Evolutionary conservation across 768 basidiomycete species (phyloP).

Genomic region (Sporobolomyces roseus): DNA sequence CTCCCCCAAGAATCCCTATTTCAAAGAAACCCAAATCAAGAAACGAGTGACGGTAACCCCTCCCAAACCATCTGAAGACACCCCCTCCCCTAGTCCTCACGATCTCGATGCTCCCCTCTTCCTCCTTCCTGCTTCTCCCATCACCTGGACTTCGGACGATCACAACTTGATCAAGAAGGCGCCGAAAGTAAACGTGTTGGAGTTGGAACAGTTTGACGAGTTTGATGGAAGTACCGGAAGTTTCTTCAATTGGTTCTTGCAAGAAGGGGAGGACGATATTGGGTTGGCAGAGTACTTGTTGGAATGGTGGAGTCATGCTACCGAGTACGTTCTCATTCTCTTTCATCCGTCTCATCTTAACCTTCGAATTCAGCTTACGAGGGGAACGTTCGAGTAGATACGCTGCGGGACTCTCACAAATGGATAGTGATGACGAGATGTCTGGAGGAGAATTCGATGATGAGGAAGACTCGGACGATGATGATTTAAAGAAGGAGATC

Average conservation of each 20-base stretch:
- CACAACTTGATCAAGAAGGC: conserved; percentile 39
- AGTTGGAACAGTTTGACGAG: conserved; percentile 33
- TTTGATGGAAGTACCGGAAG: conserved; percentile 24
- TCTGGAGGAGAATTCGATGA: conserved; percentile 34
- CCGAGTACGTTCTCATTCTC: conserved; percentile 28
- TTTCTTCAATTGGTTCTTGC: conserved; percentile 34
- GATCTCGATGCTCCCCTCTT: background rate
- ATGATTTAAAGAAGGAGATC: conserved; percentile 38
- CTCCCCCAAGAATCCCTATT: conserved; percentile 39
- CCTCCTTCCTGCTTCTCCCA: conserved; percentile 28
- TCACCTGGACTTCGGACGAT: conserved; percentile 35
- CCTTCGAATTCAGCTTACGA: too few relatives aligned
- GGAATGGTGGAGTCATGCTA: conserved; percentile 34
- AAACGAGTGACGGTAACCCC: conserved; percentile 29
- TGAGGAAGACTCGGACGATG: conserved; percentile 36
- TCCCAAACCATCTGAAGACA: conserved; percentile 7
- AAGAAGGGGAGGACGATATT: conserved; percentile 27
- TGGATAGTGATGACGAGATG: conserved; percentile 33
- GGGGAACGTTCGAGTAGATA: conserved; percentile 7
- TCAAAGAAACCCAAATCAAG: conserved; percentile 20
- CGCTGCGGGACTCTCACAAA: conserved; percentile 30
- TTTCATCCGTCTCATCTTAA: background rate
- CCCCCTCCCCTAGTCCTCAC: background rate
- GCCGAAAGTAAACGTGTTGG: conserved; percentile 15
- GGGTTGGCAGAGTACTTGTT: conserved; percentile 22